Evolutionary conservation across 257 asterid species (phyloP), one percentile per base, ranked within the genome.

Genomic region (Ehretia macrophylla): DNA sequence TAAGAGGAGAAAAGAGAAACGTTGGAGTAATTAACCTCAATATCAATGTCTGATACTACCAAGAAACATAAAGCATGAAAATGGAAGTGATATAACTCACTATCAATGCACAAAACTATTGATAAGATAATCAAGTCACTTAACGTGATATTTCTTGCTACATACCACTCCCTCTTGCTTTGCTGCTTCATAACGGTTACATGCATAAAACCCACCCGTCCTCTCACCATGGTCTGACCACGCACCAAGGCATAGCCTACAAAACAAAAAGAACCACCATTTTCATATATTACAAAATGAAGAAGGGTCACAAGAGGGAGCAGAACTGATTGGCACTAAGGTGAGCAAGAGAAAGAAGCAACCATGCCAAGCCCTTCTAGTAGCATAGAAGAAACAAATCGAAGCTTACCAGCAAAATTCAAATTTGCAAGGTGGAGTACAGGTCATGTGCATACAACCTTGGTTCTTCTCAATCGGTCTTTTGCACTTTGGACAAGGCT

Each of bases 361-460:
- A 27, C 6, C 3, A 27, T 27, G 35, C 47, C 8, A 10, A 10
- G 14, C 8, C 16, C 16, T 42, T 42, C 47, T 42, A 42, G 47
- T 42, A 14, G 47, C 14, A 42, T 42, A 42, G 16, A 42, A 42
- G 47, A 42, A 4, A 42, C 47, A 42, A 42, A 42, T 42, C 2
- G 16, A 42, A 42, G 1, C 72, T 64, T 83, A 87, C 96, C 99
- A 93, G 86, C 99, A 93, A 72, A 93, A 93, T 70, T 93, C 97
- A 38, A 77, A 79, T 72, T 72, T 82, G 83, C 99, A 93, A 0
- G 99, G 99, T 37, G 96, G 84, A 23, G 95, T 89, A 87, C 99
- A 93, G 53, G 99, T 93, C 97, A 93, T 93, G 82, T 93, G 99
- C 99, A 93, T 93, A 83, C 99, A 93, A 17, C 99, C 99, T 69